Base-by-base conservation (phyloP, 2,329 filamentous ascomycete genomes). In the Cordyceps farinosa region DNA sequence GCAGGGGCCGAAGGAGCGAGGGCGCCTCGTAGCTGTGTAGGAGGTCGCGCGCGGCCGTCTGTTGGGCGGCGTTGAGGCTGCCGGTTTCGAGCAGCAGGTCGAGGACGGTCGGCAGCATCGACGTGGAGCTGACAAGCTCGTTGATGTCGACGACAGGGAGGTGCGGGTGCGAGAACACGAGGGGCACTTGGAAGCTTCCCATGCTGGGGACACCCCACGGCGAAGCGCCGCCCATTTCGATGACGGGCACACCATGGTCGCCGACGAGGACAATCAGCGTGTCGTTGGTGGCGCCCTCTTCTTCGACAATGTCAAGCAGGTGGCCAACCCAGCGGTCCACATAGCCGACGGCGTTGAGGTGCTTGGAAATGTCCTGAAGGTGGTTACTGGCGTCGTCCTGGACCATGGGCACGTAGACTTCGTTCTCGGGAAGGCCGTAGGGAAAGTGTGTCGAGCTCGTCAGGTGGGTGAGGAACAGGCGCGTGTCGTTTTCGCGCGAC, bases 371-470 rank as follows among this genome's bases (percentile, higher is more conserved):
- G 47, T 75, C 70, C 9, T 73, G 70, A 1, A 72, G 54, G 1
- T 70, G 70, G 47, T 68, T 69, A 2, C 66, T 61, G 40, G 59
- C 59, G 22, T 61, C 59, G 29, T 61, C 59, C 40, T 61, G 59
- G 4, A 61, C 67, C 53, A 75, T 52, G 3, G 70, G 69, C 0
- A 71, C 68, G 13, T 74, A 73, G 3, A 63, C 63, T 30, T 74
- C 73, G 0, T 68, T 66, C 2, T 58, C 64, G 0, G 74, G 74
- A 53, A 75, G 64, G 1, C 68, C 68, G 45, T 72, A 76, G 5
- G 71, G 68, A 42, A 75, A 73, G 59, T 76, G 74, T 5, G 69
- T 74, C 2, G 74, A 75, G 66, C 73, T 75, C 3, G 74, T 76
- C 5, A 76, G 56, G 62, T 76, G 74, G 1, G 73, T 72, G 4